Percentiles rank a stretch among this genome's conserved stretches.
These are phyloP conservation scores for Akebia trifoliata DNA, from an alignment of 164 flowering plant genomes.

Conservation along the genomic window DNA sequence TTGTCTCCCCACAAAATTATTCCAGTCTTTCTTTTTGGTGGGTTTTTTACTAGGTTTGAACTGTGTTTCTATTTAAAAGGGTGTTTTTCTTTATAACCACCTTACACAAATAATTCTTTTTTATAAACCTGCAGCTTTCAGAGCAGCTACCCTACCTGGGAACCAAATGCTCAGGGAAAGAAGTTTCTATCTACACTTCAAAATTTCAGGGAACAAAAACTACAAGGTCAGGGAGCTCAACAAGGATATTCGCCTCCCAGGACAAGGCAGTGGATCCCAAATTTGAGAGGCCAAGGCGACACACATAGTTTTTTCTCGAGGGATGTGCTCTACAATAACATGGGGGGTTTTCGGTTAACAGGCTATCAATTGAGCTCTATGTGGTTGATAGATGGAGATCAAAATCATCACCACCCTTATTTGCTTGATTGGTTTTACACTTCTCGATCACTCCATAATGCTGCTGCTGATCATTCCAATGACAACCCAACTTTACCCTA, in stretches of 20 bases:
- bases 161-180: slow-evolving; percentile 68
- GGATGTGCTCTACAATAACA: slow-evolving; percentile 30
- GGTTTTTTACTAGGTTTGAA: no score
- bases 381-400: slow-evolving; percentile 57
- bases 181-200: slow-evolving; percentile 55
- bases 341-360: slow-evolving; percentile 16
- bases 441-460: slow-evolving; percentile 28
- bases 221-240: slow-evolving; percentile 32
- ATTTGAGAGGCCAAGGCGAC: slow-evolving; percentile 30
- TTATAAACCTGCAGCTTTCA: slow-evolving; percentile 61
- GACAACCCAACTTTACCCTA: slow-evolving; percentile 18
- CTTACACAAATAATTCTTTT: no score
- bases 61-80: no score
- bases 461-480: slow-evolving; percentile 4
- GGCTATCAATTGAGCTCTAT: slow-evolving; percentile 43
- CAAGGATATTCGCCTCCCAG: slow-evolving; percentile 28
- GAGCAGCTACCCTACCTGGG: slow-evolving; percentile 81
- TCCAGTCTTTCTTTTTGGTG: no score
- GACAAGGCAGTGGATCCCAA: slow-evolving; percentile 34
- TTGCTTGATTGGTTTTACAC: slow-evolving; percentile 90
- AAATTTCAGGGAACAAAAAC: slow-evolving; percentile 59
- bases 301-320: slow-evolving; percentile 29
- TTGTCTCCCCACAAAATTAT: no score
- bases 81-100: no score
- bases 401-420: slow-evolving; percentile 56